Evolutionary conservation across 768 basidiomycete species (phyloP), one percentile per base, ranked within the genome.

Genomic region (Xerocomus spinulosus): DNA sequence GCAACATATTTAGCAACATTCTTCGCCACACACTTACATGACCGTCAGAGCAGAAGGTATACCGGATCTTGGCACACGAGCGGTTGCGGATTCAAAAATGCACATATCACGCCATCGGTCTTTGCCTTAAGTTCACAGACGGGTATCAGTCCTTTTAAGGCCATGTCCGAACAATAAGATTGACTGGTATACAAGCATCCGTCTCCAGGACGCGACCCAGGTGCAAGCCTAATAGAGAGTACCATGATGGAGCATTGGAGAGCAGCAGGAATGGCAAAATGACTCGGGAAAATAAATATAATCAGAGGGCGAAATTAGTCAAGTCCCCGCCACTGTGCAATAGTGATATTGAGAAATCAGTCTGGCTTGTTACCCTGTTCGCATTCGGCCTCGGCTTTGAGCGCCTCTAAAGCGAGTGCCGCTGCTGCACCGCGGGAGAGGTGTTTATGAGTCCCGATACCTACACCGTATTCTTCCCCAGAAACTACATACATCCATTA

Each of bases 401-500:
- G 64, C 42, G 53, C 67, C 32, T 58, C 62, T 54, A 78, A 60
- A 44, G 78, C 50, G 9, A 48, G 29, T 9, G 14, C 26, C 4
- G 66, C 67, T 13, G 66, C 78, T 33, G 63, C 62, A 38, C 75
- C 73, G 36, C 78, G 78, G 4, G 81, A 74, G 12, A 73, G 57
- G 55, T 77, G 71, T 57, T 82, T 83, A 36, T 73, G 73, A 4
- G 68, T 50, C 15, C 73, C 82, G n/a, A 66, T 63, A 25, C 80
- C 82, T 23, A 58, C 67, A 9, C 77, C 81, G 49, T 72, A 70
- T 45, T 68, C 67, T 46, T 70, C 59, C 1, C 80, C 79, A 34
- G 76, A 67, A 52, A 85, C 83, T 85, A 53, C 23, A 45, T 8
- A 10, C 25, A 44, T 40, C 3, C 34, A 52, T 63, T 5, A 67